Evolutionary conservation across 352 stramenopile species (phyloP).

Genomic region (Pythium rhizo-oryzae): DNA sequence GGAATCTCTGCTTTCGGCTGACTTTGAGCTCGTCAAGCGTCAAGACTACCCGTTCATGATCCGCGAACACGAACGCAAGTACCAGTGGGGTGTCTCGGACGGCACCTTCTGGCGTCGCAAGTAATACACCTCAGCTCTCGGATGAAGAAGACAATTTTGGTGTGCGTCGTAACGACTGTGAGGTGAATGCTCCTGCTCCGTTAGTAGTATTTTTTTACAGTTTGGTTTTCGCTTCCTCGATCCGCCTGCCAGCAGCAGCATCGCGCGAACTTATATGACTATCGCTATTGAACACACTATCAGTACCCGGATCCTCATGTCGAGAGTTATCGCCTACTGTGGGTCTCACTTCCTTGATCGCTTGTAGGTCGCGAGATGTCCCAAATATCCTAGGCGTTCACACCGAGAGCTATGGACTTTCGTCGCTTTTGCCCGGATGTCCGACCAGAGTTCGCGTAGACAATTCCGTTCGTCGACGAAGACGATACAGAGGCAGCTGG

Average conservation of each 20-base stretch:
- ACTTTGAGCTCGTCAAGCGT: constrained; percentile 84
- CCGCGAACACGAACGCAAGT: constrained; percentile 92
- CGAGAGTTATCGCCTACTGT: too few relatives aligned
- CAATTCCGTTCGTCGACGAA: constrained; percentile 39
- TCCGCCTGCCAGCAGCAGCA: neutral
- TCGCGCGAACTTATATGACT: constrained; percentile 25
- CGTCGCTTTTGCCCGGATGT: constrained; percentile 78
- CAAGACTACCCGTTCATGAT: constrained; percentile 92
- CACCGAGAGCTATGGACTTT: constrained; percentile 74
- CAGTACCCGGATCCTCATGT: constrained; percentile 17
- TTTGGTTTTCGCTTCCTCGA: constrained; percentile 19
- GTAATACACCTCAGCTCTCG: constrained; percentile 14
- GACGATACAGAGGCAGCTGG: constrained; percentile 2
- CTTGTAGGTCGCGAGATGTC: neutral
- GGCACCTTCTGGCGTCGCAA: constrained; percentile 87
- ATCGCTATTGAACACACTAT: constrained; percentile 40
- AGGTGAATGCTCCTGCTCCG: constrained; percentile 20
- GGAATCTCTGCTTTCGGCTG: constrained; percentile 44
- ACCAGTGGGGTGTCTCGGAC: constrained; percentile 91
- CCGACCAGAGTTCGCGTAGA: constrained; percentile 53
- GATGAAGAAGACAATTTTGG: neutral
- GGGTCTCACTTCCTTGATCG: too few relatives aligned
- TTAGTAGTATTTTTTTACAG: constrained; percentile 31
- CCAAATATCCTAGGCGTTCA: constrained; percentile 61
- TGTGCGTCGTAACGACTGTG: neutral